These are phyloP conservation scores for Macrolepiota fuliginosa DNA, from an alignment of 768 basidiomycete species.

Conservation along the genomic window DNA sequence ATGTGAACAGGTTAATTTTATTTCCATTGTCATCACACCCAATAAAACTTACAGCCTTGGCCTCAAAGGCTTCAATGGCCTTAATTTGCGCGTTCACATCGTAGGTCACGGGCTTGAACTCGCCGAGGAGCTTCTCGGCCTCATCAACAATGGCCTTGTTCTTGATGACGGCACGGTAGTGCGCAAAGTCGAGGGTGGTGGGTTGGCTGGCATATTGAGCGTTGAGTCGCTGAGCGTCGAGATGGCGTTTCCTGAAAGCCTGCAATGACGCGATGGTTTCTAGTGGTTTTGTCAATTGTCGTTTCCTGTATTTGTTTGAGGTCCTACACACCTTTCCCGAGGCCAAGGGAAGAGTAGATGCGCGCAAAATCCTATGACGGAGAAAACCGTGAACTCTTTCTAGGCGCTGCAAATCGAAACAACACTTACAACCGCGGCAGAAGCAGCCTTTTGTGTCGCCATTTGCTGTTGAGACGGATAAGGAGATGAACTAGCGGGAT, in stretches of 20 bases:
- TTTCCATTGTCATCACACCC: neutral
- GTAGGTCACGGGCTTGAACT: conserved; percentile 94
- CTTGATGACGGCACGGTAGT: conserved; percentile 91
- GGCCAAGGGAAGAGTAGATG: conserved; percentile 77
- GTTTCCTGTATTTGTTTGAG: neutral
- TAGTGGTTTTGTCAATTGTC: conserved; percentile 25
- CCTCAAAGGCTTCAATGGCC: conserved; percentile 95
- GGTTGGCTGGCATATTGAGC: conserved; percentile 64
- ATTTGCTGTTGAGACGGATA: conserved; percentile 20
- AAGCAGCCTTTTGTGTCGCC: conserved; percentile 74
- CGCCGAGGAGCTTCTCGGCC: conserved; percentile 83
- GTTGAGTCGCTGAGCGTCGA: conserved; percentile 78
- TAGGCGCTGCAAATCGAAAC: conserved; percentile 12
- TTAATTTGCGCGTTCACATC: conserved; percentile 88
- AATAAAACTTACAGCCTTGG: conserved; percentile 73
- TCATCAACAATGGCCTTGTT: conserved; percentile 91
- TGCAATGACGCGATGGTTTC: conserved; percentile 90
- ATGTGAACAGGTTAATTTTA: neutral
- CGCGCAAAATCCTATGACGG: conserved; percentile 72
- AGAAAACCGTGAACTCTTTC: conserved; percentile 21
- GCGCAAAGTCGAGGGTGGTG: conserved; percentile 83
- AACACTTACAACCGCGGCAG: conserved; percentile 58
- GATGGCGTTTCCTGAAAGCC: conserved; percentile 95
- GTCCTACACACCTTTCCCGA: conserved; percentile 76
- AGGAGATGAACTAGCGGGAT: conserved; percentile 4